Conservation (phyloP, 73 alveolate genomes). For the Paramecium tetraurelia region DNA sequence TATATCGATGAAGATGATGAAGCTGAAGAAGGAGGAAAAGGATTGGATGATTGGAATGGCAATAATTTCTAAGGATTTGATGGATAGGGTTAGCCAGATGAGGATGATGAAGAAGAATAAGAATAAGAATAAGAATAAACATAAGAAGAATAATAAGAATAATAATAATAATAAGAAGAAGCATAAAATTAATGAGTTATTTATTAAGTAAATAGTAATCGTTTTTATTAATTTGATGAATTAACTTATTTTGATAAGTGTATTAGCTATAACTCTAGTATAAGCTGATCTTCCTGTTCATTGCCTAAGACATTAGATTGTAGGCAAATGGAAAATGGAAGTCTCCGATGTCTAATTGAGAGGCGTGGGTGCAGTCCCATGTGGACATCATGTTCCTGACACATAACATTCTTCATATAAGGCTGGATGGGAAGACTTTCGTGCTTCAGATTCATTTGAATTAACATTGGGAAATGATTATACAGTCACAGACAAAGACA, state of each 20-base stretch:
- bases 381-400: conserved; percentile 42
- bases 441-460: neutral
- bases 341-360: neutral
- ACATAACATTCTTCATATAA: conserved; percentile 4
- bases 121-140: neutral
- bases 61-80: conserved; percentile 64
- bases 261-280: neutral
- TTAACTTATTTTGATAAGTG: neutral
- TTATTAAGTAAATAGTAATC: neutral
- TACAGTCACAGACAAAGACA: neutral
- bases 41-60: conserved; percentile 72
- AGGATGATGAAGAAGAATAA: conserved; percentile 59
- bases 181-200: neutral
- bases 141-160: conserved; percentile 57
- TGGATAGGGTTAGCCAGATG: conserved; percentile 52
- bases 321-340: conserved; percentile 35
- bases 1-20: conserved; percentile 77
- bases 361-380: neutral
- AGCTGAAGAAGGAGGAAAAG: conserved; percentile 75
- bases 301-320: conserved; percentile 12
- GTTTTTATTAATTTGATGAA: neutral
- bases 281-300: conserved; percentile 41
- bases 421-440: conserved; percentile 46
- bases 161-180: conserved; percentile 46
- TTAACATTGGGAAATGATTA: neutral